These are phyloP conservation scores for Fusarium transvaalense DNA, from an alignment of 2,329 filamentous ascomycete species.

Conservation along the genomic window DNA sequence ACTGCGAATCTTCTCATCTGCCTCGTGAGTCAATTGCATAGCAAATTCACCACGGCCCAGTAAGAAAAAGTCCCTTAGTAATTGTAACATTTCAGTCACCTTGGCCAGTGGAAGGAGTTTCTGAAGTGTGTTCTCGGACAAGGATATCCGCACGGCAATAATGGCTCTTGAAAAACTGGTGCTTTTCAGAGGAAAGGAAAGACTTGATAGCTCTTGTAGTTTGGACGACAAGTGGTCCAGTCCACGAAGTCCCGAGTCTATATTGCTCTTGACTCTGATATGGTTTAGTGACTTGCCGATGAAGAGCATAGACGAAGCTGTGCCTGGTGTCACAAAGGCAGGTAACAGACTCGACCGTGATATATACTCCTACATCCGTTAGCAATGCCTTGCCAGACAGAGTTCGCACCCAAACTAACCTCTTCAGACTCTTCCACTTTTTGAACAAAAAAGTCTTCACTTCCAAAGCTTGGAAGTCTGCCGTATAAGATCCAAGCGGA, in stretches of 20 bases:
- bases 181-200: slow-evolving; percentile 80
- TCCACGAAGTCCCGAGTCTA: slow-evolving; percentile 61
- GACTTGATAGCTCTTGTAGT: slow-evolving; percentile 73
- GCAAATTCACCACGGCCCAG: slow-evolving; percentile 92
- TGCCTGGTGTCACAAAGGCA: slow-evolving; percentile 79
- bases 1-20: slow-evolving; percentile 81
- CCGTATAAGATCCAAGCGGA: slow-evolving; percentile 94
- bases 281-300: slow-evolving; percentile 91
- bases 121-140: slow-evolving; percentile 87
- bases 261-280: slow-evolving; percentile 70
- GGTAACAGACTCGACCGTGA: slow-evolving; percentile 75
- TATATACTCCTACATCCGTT: slow-evolving; percentile 64
- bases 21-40: slow-evolving; percentile 85
- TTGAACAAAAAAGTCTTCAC: slow-evolving; percentile 88
- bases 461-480: slow-evolving; percentile 80
- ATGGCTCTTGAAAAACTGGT: slow-evolving; percentile 79
- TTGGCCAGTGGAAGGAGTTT: slow-evolving; percentile 82
- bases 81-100: slow-evolving; percentile 80
- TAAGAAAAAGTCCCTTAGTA: slow-evolving; percentile 89
- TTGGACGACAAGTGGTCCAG: slow-evolving; percentile 75
- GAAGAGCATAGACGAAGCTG: slow-evolving; percentile 87
- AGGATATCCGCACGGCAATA: slow-evolving; percentile 79
- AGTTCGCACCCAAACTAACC: slow-evolving; percentile 48
- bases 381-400: background rate
- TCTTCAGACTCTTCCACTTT: slow-evolving; percentile 58